Base-by-base conservation (phyloP, 2,329 filamentous ascomycete genomes). In the Westerdykella ornata region DNA sequence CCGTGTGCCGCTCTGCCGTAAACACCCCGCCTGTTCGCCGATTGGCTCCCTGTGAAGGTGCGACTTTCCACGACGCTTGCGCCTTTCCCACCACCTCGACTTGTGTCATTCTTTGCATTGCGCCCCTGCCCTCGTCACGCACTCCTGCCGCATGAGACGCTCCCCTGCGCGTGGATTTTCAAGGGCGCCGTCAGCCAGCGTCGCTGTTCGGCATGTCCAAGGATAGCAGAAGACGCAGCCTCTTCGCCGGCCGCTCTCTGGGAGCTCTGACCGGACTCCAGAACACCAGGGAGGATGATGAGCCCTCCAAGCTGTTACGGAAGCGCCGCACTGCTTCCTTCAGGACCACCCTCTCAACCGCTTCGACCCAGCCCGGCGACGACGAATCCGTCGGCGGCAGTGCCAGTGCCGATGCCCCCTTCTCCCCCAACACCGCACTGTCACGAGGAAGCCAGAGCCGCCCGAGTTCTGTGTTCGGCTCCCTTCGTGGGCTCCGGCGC, bases 401-500 rank as follows among this genome's bases (percentile, higher is more conserved):
- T 15, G 29, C 42, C 35, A 37, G 14, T 12, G 9, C 32, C 12
- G 42, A 41, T 6, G 35, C 20, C 3, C 43, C 43, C 3, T 28
- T 33, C 12, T 39, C 41, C 9, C 34, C 37, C n/a, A 36, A 30
- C 4, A 26, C 20, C 16, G 15, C 20, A 7, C 43, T 57, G 9
- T 56, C 54, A 32, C 57, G 53, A 37, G 45, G 48, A 20, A 54
- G 47, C 35, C 39, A 46, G 28, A 60, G 53, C 45, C 60, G 60
- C 39, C 33, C 56, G 37, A 62, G 53, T 53, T 80, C 78, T 3
- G 68, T 80, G 18, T 80, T 82, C 57, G 76, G 76, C 30, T 81
- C 78, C 1, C 62, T 81, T 38, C 71, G 73, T 45, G 74, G 71
- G 28, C 63, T 75, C 37, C 73, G 74, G 39, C 72, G 72, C 5